These are phyloP conservation scores for peach (Prunus persica) DNA, from an alignment of 306 rosid genomes.

Conservation along the genomic window Prunus_persica_NCBIv2 NC_034011.1:20686501-20687000, in stretches of 20 bases:
- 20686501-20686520: background rate
- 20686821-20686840: background rate
- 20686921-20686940: conserved; percentile 67
- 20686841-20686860: background rate
- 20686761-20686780: background rate
- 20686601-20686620: background rate
- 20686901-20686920: conserved; percentile 75
- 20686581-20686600: background rate
- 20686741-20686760: background rate
- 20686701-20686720: background rate
- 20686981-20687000: conserved; percentile 6
- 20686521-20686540: background rate
- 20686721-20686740: background rate
- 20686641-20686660: background rate
- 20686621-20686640: background rate
- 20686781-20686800: background rate
- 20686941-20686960: conserved; percentile 69
- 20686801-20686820: background rate
- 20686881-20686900: conserved; percentile 63
- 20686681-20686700: background rate
- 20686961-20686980: conserved; percentile 31
- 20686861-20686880: conserved; percentile 93
- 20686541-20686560: background rate
- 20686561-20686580: conserved; percentile 1
- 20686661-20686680: background rate